phyloP scores from a whole-genome alignment of 331 rosid genomes.

The Cydonia oblonga region DNA sequence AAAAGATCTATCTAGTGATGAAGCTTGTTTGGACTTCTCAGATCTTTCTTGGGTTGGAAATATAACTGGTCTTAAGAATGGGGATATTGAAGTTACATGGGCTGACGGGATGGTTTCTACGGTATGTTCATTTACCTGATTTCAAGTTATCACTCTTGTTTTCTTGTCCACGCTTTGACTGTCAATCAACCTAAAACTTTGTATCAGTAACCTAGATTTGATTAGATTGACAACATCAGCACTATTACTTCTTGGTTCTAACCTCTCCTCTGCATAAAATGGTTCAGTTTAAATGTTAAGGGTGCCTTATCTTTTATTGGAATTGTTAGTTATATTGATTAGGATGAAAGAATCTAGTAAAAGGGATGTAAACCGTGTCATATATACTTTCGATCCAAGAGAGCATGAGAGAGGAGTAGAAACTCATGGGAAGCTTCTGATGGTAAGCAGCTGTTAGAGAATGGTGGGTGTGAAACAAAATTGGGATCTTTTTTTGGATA shows the following conservation, averaged over 20 bases:
- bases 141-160: background rate
- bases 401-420: background rate
- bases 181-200: background rate
- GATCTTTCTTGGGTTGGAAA: constrained; percentile 98
- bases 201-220: constrained; percentile 5
- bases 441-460: constrained; percentile 3
- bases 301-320: background rate
- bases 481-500: background rate
- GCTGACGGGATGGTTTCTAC: constrained; percentile 96
- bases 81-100: constrained; percentile 97
- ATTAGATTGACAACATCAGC: background rate
- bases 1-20: constrained; percentile 23
- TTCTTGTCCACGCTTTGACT: background rate
- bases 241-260: background rate
- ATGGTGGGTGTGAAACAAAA: background rate
- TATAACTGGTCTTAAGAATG: constrained; percentile 80
- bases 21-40: constrained; percentile 41
- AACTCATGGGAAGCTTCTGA: constrained; percentile 7
- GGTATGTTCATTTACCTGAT: constrained; percentile 38
- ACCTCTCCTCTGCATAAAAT: background rate
- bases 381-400: background rate
- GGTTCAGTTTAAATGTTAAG: background rate
- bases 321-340: constrained; percentile 7
- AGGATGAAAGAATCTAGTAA: background rate
- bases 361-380: background rate